These are phyloP conservation scores for Aphanocladium album DNA, from an alignment of 2,329 filamentous ascomycete species.

Conservation along the genomic window DNA sequence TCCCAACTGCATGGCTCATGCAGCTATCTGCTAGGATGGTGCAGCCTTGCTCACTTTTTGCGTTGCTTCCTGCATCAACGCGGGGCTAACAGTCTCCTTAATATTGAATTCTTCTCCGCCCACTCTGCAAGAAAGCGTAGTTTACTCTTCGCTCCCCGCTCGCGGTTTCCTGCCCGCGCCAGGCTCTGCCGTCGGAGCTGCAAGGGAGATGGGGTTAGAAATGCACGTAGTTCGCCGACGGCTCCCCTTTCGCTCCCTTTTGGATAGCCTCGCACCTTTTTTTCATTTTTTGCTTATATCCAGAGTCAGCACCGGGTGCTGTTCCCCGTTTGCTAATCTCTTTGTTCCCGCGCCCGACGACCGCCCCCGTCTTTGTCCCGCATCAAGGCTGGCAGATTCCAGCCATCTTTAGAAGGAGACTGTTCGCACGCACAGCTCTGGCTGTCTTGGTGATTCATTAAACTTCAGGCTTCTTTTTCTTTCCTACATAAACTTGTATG, in stretches of 20 bases:
- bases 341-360: background rate
- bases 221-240: background rate
- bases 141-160: background rate
- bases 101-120: background rate
- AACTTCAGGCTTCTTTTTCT: background rate
- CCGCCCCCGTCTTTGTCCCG: background rate
- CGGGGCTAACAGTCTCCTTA: background rate
- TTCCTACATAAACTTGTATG: background rate
- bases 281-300: background rate
- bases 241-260: background rate
- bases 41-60: background rate
- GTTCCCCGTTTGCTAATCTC: background rate
- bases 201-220: background rate
- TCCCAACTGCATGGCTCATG: background rate
- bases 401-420: background rate
- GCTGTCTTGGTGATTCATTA: background rate
- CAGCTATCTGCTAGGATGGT: background rate
- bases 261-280: background rate
- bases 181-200: background rate
- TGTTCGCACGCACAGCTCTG: background rate
- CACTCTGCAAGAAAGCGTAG: background rate
- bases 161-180: background rate
- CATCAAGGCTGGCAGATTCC: background rate
- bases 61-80: background rate
- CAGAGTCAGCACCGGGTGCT: background rate